Conservation (phyloP, 148 eudicot species). For the Rhododendron henanense region DNA sequence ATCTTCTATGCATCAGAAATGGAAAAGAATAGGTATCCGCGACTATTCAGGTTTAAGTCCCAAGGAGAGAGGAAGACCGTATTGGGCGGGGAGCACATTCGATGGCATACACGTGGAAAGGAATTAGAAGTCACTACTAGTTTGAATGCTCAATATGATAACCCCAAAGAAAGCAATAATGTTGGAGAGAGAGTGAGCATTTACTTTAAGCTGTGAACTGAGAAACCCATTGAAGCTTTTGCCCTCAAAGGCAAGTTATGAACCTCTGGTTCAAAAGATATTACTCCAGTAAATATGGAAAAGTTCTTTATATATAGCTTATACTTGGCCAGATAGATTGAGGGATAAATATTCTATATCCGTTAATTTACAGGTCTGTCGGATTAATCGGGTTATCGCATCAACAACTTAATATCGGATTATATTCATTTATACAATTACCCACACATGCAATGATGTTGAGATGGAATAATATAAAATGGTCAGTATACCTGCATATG, state of each 20-base stretch:
- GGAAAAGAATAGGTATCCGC: background rate
- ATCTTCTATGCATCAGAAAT: background rate
- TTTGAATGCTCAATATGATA: no score
- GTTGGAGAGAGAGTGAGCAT: background rate
- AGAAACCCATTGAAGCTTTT: background rate
- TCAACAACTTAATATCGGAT: background rate
- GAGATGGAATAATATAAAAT: background rate
- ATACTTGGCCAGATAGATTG: background rate
- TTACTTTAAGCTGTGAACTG: background rate
- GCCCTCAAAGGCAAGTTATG: background rate
- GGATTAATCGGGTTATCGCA: background rate
- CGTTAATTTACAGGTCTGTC: background rate
- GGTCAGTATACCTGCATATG: conserved; percentile 71
- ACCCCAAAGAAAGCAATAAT: no score
- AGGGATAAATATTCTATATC: background rate
- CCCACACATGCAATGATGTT: background rate
- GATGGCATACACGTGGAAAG: background rate
- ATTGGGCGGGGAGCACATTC: background rate
- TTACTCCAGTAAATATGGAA: no score
- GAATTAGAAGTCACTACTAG: background rate
- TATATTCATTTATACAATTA: background rate
- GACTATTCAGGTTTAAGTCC: background rate
- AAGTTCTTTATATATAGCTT: background rate
- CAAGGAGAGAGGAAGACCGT: background rate
- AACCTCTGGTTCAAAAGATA: no score